phyloP scores from a whole-genome alignment of 257 asterid species.

The Lycium ferocissimum region DNA sequence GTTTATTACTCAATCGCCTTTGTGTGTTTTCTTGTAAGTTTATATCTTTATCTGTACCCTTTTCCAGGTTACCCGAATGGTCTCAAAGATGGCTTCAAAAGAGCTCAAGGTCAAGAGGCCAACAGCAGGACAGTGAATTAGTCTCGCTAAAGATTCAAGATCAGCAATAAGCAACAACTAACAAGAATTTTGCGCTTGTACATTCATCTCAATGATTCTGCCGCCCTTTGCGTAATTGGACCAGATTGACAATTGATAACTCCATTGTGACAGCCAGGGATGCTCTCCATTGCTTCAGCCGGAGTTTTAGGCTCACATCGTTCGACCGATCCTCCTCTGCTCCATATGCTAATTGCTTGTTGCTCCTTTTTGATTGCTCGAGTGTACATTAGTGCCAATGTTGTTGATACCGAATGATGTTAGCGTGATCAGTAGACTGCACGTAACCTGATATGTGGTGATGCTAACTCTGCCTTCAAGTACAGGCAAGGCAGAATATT shows the following conservation, averaged over 20 bases:
- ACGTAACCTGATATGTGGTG: background rate
- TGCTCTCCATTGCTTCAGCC: background rate
- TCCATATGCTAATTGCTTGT: constrained; percentile 11
- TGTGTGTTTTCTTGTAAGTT: background rate
- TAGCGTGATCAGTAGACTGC: background rate
- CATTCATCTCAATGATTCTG: background rate
- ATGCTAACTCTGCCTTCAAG: background rate
- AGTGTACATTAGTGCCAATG: background rate
- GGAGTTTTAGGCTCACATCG: constrained; percentile 2
- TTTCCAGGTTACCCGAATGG: constrained; percentile 86
- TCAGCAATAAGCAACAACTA: constrained; percentile 47
- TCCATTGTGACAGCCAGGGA: background rate
- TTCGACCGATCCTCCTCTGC: background rate
- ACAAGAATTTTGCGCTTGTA: constrained; percentile 22
- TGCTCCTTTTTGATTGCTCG: background rate
- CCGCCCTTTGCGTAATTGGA: background rate
- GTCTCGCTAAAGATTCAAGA: constrained; percentile 61
- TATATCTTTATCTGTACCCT: background rate
- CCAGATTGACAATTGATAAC: background rate
- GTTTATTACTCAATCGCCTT: background rate
- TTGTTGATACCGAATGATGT: background rate
- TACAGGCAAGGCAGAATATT: background rate
- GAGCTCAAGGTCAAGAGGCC: constrained; percentile 69
- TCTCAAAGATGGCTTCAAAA: constrained; percentile 78
- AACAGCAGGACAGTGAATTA: constrained; percentile 83